phyloP scores from a whole-genome alignment of 2,329 filamentous ascomycete genomes.

The Hyphodiscus sp. region DNA sequence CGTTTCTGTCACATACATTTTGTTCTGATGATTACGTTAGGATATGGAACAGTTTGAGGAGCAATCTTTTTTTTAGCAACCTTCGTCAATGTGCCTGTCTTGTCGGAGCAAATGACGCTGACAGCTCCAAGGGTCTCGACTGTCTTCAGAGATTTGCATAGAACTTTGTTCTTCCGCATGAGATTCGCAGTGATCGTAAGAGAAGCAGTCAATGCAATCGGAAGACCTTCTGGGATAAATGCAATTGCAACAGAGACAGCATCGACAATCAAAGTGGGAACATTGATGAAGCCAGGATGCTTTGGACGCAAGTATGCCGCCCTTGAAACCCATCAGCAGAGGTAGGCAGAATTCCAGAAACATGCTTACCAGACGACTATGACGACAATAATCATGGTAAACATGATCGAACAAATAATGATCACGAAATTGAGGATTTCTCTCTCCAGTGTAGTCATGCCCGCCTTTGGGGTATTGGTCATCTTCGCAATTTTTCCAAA shows the following conservation, averaged over 20 bases:
- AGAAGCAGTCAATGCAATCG: slow-evolving; percentile 62
- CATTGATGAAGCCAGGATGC: slow-evolving; percentile 65
- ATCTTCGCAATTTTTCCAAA: slow-evolving; percentile 71
- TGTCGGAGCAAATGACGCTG: slow-evolving; percentile 69
- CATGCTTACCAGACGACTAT: slow-evolving; percentile 55
- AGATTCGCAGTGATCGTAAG: slow-evolving; percentile 71
- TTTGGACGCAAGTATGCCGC: slow-evolving; percentile 60
- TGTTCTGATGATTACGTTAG: slow-evolving; percentile 43
- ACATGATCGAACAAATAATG: slow-evolving; percentile 63
- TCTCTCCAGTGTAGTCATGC: slow-evolving; percentile 62
- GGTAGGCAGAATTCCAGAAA: slow-evolving; percentile 18
- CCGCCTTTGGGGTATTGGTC: slow-evolving; percentile 61
- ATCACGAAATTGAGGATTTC: slow-evolving; percentile 68
- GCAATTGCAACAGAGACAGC: slow-evolving; percentile 68
- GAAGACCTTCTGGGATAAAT: slow-evolving; percentile 69
- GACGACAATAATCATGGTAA: slow-evolving; percentile 57
- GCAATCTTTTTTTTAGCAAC: slow-evolving; percentile 8
- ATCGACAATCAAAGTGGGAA: slow-evolving; percentile 64
- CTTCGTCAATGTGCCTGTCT: slow-evolving; percentile 63
- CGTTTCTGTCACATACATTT: slow-evolving; percentile 67
- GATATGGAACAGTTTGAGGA: slow-evolving; percentile 7
- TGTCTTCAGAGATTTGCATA: slow-evolving; percentile 75
- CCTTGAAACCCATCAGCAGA: slow-evolving; percentile 14
- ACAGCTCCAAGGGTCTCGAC: slow-evolving; percentile 70
- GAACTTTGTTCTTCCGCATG: slow-evolving; percentile 69